Base-by-base conservation (phyloP, 2,329 filamentous ascomycete species). In the Venturia carpophila region DNA sequence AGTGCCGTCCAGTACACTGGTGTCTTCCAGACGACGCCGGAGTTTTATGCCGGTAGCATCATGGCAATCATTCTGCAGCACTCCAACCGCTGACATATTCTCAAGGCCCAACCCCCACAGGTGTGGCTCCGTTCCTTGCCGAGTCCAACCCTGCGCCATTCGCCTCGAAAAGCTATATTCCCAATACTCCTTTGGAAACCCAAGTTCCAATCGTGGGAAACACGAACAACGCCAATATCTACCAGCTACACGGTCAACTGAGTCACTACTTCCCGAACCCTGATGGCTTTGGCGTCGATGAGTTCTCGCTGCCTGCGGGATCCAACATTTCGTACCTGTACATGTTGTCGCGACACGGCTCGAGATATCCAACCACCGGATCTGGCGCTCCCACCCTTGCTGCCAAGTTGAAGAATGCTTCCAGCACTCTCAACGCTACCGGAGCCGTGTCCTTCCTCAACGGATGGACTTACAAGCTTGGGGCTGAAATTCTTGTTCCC, bases 331-430 rank as follows among this genome's bases (percentile, higher is more conserved):
- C 86, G 37, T 87, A 90, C 77, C 78, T 92, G 56, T 78, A 88
- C 76, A 87, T 91, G 85, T 78, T 91, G 5, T 87, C 87, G 15
- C 84, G 89, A 1, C 89, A 92, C 71, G 89, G 89, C 10, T 82
- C 87, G 47, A 82, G 89, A 17, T 92, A 92, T 73, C 89, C 89
- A 0, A 89, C 88, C 2, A 77, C 78, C 3, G 81, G 81, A 0
- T 79, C 83, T 42, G 82, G 82, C 39, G 83, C 88, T 11, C 75
- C 78, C 21, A 71, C 72, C 0, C 82, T 88, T 49, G 86, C 84
- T 0, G 72, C 81, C 55, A 85, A 84, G 68, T 77, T 92, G 56
- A 78, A 78, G 27, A 82, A 84, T 67, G 78, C 82, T 24, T 79
- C 76, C 11, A 80, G 78, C 1, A 80, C 79, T 24, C 82, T 85